Base-by-base conservation (phyloP, 768 basidiomycete species). In the Melanogaster broomeanus region DNA sequence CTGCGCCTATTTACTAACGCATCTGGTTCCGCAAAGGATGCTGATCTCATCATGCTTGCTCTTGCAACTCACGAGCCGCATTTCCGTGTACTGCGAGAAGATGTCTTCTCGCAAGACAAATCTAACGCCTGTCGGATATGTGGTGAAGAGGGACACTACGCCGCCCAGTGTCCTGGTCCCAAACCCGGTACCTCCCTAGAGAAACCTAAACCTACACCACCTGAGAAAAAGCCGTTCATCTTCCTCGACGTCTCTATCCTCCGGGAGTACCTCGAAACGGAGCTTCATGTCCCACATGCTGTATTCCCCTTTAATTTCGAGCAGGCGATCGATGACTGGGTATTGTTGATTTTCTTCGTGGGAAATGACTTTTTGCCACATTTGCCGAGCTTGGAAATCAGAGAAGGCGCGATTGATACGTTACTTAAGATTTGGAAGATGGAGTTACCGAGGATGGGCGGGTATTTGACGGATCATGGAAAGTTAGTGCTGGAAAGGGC, bases 251-350 rank as follows among this genome's bases (percentile, higher is more conserved):
- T 99, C 72, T 79, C 90, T 54, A 83, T 91, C 60, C 77, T 99
- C 60, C 90, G 97, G 73, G 97, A 99, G 75, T 99, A 99, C 76
- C 87, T 99, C 61, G 92, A 96, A 74, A 85, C 91, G 68, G 97
- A 98, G 69, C 87, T 99, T 58, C 85, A 92, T 72, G 79, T 96
- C 28, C 76, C 87, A n/a, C 73, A 81, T 53, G 71, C 80, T 16
- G 75, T 85, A 2, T 94, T 97, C 74, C 84, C 87, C 28, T 98
- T 96, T 81, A 84, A 90, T 63, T 78, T 98, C 70, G 97, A 99
- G 72, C 87, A 88, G 71, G 94, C 97, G 33, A 90, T 99, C 72
- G 97, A 99, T 81, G 97, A 99, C 71, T 99, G 97, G 97, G 93
- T 99, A 61, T 85, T 99, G 65, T 83, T 99, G 64, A 98, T 98